Evolutionary conservation across 1,284 basidiomycete species (phyloP).

Genomic region (Cerrena zonata): DNA sequence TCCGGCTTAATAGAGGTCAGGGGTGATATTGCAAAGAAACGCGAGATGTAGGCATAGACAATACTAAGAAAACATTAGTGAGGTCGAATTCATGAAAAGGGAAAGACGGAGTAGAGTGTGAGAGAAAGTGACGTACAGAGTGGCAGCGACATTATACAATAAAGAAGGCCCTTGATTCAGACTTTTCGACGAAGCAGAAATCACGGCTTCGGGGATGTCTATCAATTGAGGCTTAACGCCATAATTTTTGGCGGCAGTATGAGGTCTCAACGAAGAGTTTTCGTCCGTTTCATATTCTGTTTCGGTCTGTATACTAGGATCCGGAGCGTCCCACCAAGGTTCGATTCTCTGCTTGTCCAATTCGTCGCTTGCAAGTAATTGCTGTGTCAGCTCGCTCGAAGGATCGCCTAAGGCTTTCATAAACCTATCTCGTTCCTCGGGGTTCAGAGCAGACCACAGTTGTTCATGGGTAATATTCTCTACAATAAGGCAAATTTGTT

Average conservation of each 20-base stretch:
- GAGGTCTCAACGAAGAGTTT: slow-evolving; percentile 6
- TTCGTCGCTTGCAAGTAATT: slow-evolving; percentile 55
- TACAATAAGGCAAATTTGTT: slow-evolving; percentile 21
- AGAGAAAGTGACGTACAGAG: slow-evolving; percentile 46
- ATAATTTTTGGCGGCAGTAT: slow-evolving; percentile 20
- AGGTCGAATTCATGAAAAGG: slow-evolving; percentile 1
- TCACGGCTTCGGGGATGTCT: slow-evolving; percentile 43
- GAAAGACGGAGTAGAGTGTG: background rate
- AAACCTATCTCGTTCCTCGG: slow-evolving; percentile 56
- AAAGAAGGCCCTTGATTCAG: slow-evolving; percentile 36
- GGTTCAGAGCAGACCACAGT: slow-evolving; percentile 60
- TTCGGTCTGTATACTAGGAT: background rate
- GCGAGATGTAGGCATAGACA: slow-evolving; percentile 59
- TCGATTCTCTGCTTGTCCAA: slow-evolving; percentile 29
- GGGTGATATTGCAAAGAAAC: slow-evolving; percentile 54
- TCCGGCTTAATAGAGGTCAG: slow-evolving; percentile 36
- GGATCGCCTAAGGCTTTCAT: slow-evolving; percentile 53
- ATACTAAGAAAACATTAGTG: slow-evolving; percentile 44
- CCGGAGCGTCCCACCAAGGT: slow-evolving; percentile 26
- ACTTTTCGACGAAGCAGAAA: slow-evolving; percentile 31
- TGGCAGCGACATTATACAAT: slow-evolving; percentile 57
- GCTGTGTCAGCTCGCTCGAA: slow-evolving; percentile 46
- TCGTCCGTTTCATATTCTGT: slow-evolving; percentile 12
- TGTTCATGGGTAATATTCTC: slow-evolving; percentile 50
- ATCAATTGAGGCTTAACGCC: slow-evolving; percentile 42